Base-by-base conservation (phyloP, 2,329 filamentous ascomycete genomes). In the Emmonsia crescens region DNA sequence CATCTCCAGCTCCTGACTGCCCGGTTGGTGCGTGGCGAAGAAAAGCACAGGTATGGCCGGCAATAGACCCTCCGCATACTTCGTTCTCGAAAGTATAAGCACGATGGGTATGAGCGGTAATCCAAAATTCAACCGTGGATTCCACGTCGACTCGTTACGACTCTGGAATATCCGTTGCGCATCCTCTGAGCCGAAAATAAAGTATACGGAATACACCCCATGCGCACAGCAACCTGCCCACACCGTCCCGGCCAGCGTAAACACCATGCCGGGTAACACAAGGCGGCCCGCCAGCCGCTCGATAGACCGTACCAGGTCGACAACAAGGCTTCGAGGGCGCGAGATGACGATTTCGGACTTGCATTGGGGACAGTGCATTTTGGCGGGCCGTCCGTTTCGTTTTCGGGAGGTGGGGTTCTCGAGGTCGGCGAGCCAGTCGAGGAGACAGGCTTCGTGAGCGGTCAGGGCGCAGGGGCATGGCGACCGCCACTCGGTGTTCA, bases 361-460 rank as follows among this genome's bases (percentile, higher is more conserved):
- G 82, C 94, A 99, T 65, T 96, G 89, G 2, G 93, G 93, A 72
- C 94, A 99, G 60, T 84, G 78, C 65, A 96, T 85, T 64, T 86
- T 85, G 60, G 85, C 84, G 33, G 71, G 72, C 24, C 72, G 79
- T 73, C 71, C 82, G 74, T 72, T 73, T 66, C 77, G 74, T 66
- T 78, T 76, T 64, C 78, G 70, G 21, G 82, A 76, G 44, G 77
- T 81, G 1, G 83, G 83, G 27, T 82, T 79, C 75, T 96, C 91
- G 71, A 91, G 84, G 71, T 96, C 91, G n/a, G 89, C 88, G 21
- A 97, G 88, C 92, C 92, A 99, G 69, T 91, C 88, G 46, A 97
- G 80, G 66, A 97, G 82, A 72, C 92, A 96, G 63, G 85, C 83
- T 73, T 97, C 91, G 73, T 99, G 94, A 1, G 92, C 94, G 61